Conservation (phyloP, 352 stramenopile species). For the Pythium pectinolyticum region DNA sequence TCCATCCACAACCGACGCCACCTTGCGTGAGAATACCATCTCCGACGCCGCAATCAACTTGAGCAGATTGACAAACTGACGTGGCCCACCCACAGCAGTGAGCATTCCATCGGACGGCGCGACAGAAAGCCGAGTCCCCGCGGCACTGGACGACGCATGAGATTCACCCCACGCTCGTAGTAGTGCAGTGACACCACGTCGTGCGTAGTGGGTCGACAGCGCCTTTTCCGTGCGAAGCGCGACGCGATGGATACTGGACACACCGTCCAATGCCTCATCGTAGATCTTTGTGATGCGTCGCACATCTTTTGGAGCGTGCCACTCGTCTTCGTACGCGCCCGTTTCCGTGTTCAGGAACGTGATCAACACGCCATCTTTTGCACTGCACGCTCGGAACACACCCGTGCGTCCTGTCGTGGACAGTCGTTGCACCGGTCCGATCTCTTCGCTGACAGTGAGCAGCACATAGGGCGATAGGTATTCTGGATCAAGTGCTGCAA, state of each 20-base stretch:
- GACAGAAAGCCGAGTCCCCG: too few species aligned
- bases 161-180: conserved; percentile 25
- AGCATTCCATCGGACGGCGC: conserved; percentile 38
- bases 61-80: conserved; percentile 77
- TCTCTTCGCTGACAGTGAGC: conserved; percentile 72
- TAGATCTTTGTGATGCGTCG: conserved; percentile 80
- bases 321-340: conserved; percentile 84
- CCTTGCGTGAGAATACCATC: conserved; percentile 51
- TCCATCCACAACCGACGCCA: background rate
- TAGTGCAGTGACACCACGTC: conserved; percentile 49
- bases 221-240: conserved; percentile 78
- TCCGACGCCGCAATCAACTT: conserved; percentile 82
- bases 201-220: conserved; percentile 81
- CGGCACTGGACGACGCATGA: background rate
- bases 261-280: conserved; percentile 63
- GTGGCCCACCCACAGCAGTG: conserved; percentile 55
- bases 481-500: conserved; percentile 62
- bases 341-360: conserved; percentile 87
- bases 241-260: conserved; percentile 76
- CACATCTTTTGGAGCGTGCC: conserved; percentile 69
- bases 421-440: conserved; percentile 69
- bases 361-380: conserved; percentile 68
- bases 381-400: conserved; percentile 55
- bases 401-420: conserved; percentile 66
- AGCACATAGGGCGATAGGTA: conserved; percentile 77